These are phyloP conservation scores for Cystobasidium tubakii DNA, from an alignment of 768 basidiomycete genomes.

Conservation along the genomic window DNA sequence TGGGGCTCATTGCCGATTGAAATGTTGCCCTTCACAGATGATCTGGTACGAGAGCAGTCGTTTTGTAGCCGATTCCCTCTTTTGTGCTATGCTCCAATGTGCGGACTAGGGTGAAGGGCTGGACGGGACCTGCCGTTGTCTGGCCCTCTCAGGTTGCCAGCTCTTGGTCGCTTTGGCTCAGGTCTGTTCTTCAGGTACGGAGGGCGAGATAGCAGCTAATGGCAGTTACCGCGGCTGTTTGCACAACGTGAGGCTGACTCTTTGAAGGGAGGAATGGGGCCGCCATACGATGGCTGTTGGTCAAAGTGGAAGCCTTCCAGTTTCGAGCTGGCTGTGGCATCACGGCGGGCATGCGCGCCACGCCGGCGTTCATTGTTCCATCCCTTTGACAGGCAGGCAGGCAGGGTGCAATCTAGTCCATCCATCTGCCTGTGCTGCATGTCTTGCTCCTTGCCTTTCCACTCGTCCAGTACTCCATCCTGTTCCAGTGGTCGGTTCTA, in stretches of 20 bases:
- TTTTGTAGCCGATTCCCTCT: neutral
- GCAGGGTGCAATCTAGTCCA: neutral
- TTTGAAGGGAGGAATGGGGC: neutral
- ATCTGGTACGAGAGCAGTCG: neutral
- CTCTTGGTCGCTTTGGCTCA: neutral
- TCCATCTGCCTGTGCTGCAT: neutral
- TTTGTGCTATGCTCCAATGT: neutral
- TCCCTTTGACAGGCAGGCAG: neutral
- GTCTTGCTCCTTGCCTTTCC: neutral
- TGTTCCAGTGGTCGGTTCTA: neutral
- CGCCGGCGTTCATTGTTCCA: no score
- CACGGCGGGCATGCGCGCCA: constrained; percentile 1
- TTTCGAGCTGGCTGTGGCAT: neutral
- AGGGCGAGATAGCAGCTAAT: neutral
- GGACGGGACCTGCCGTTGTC: neutral
- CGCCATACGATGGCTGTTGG: no score
- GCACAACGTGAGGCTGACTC: neutral
- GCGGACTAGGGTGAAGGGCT: neutral
- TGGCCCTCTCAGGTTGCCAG: neutral
- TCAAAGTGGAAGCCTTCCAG: neutral
- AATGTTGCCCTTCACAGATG: neutral
- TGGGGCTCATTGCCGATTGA: neutral
- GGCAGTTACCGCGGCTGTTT: neutral
- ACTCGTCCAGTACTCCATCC: neutral
- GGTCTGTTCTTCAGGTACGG: neutral